Evolutionary conservation across 495 filamentous ascomycete genomes (phyloP).

Genomic region (Schizothecium vesticola): DNA sequence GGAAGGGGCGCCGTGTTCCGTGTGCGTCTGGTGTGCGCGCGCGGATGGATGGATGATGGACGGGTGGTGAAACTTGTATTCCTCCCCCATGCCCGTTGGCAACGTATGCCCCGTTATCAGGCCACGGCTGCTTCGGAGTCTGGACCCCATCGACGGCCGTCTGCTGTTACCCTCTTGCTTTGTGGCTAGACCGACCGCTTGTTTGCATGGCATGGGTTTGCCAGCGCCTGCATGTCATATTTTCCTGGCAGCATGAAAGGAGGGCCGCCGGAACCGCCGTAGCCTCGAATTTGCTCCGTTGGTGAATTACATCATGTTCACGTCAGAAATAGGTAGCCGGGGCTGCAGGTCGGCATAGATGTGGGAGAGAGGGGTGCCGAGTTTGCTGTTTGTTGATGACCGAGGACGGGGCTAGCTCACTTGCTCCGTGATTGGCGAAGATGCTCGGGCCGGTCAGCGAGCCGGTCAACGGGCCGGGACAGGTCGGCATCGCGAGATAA

Average conservation of each 20-base stretch:
- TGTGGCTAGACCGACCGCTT: neutral
- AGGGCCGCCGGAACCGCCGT: neutral
- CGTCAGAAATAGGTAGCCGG: neutral
- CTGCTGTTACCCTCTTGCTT: too few relatives aligned
- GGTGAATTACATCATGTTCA: neutral
- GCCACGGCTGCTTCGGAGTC: neutral
- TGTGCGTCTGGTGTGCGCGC: neutral
- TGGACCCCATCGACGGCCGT: neutral
- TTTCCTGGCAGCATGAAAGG: neutral
- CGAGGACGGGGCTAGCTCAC: neutral
- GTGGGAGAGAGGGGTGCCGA: neutral
- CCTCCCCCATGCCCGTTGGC: neutral
- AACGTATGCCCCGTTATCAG: neutral
- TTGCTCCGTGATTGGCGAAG: neutral
- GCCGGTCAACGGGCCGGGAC: neutral
- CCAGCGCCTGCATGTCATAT: neutral
- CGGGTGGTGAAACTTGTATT: neutral
- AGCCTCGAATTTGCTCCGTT: neutral
- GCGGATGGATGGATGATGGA: neutral
- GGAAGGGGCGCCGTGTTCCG: neutral
- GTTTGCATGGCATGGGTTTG: neutral
- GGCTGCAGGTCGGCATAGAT: neutral
- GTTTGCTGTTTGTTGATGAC: neutral
- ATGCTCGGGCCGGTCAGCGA: neutral
- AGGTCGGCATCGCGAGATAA: neutral